Percentiles rank a stretch among this genome's conserved stretches.
These are phyloP conservation scores for Mimosa bimucronata DNA, from an alignment of 306 rosid genomes.

Conservation along the genomic window DNA sequence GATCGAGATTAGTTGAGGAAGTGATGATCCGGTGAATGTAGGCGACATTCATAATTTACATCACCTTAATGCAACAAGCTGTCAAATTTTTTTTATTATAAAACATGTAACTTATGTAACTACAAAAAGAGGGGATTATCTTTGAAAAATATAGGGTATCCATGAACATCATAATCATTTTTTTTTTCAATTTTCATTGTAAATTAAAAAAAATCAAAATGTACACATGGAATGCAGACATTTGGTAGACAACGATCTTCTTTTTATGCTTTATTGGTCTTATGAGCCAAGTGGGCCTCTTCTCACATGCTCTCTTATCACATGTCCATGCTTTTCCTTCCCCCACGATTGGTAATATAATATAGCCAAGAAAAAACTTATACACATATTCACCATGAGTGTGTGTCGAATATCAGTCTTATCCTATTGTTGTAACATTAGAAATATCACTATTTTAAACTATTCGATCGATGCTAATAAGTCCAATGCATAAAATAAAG, in stretches of 20 bases:
- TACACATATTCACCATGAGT: neutral
- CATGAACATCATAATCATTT: neutral
- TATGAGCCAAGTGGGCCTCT: slow-evolving; percentile 40
- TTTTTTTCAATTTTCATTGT: neutral
- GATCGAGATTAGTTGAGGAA: neutral
- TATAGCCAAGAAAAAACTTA: neutral
- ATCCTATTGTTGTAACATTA: neutral
- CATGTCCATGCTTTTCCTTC: neutral
- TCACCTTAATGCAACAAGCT: too few species aligned
- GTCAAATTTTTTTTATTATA: neutral
- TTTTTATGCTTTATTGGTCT: slow-evolving; percentile 25
- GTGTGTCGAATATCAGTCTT: neutral
- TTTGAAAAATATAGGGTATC: neutral
- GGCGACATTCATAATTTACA: neutral
- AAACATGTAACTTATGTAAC: neutral
- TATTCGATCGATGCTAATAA: neutral
- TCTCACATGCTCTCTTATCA: slow-evolving; percentile 37
- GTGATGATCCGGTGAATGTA: neutral
- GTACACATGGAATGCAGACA: neutral
- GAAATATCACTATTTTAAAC: neutral
- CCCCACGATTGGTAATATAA: neutral
- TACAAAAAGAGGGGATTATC: neutral
- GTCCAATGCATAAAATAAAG: neutral
- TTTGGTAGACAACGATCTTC: neutral
- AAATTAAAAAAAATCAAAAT: neutral